Conservation (phyloP, 108 stramenopile genomes). For the Craspedostauros australis region DNA sequence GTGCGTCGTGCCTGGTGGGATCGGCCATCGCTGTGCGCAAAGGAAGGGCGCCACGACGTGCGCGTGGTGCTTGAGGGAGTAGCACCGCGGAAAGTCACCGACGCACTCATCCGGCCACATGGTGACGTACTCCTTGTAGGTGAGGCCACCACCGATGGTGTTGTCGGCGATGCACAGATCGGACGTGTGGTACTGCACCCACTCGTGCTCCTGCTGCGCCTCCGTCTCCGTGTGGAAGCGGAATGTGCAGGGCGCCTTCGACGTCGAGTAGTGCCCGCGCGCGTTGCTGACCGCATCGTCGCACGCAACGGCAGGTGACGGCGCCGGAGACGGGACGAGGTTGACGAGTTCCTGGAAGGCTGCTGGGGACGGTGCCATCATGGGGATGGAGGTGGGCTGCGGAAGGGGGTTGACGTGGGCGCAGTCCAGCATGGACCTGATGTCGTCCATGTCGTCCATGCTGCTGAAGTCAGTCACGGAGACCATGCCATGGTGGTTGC, state of each 20-base stretch:
- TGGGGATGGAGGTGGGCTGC: too few relatives aligned
- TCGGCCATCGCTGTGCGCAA: not conserved
- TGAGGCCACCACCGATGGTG: slow-evolving; percentile 6
- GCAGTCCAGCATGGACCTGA: too few relatives aligned
- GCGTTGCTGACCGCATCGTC: slow-evolving; percentile 12
- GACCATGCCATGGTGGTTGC: too few relatives aligned
- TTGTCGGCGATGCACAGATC: slow-evolving; percentile 14
- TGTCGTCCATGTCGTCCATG: too few relatives aligned
- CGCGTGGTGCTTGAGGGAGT: slow-evolving; percentile 6
- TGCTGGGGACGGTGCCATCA: too few relatives aligned
- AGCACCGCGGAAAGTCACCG: slow-evolving; percentile 24
- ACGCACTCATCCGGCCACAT: slow-evolving; percentile 27
- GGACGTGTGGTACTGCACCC: slow-evolving; percentile 17
- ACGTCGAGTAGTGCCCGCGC: slow-evolving; percentile 15
- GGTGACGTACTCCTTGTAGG: slow-evolving; percentile 14
- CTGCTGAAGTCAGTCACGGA: too few relatives aligned
- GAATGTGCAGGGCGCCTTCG: slow-evolving; percentile 13
- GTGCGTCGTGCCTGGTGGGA: slow-evolving; percentile 23
- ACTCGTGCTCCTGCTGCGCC: slow-evolving; percentile 3
- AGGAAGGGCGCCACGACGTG: slow-evolving; percentile 5
- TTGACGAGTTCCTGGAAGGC: too few relatives aligned
- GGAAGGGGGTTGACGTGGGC: too few relatives aligned
- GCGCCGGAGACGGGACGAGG: slow-evolving; percentile 21
- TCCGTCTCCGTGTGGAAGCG: slow-evolving; percentile 6
- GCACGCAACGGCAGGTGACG: slow-evolving; percentile 2